Percentiles rank a stretch among this genome's conserved stretches.
Evolutionary conservation across 345 rosid genomes (phyloP).

Genomic region (Passiflora organensis): DNA sequence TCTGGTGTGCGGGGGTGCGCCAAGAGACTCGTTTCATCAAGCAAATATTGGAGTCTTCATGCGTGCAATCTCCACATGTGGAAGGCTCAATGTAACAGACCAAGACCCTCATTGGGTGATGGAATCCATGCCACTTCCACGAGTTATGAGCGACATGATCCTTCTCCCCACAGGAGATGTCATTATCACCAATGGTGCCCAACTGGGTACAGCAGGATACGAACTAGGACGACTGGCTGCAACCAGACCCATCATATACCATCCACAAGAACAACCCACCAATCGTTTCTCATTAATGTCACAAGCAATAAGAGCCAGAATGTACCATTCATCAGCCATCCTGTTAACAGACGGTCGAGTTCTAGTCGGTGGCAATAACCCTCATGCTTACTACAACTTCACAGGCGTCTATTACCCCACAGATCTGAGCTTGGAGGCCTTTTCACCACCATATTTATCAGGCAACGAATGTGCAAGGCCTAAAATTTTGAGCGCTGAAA

Average conservation of each 20-base stretch:
- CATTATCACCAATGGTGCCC: constrained; percentile 62
- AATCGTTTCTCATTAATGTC: constrained; percentile 50
- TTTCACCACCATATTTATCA: constrained; percentile 59
- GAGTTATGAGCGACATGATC: constrained; percentile 90
- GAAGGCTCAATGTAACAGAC: constrained; percentile 45
- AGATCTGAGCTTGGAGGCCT: constrained; percentile 71
- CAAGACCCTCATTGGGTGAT: constrained; percentile 53
- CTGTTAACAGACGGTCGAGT: constrained; percentile 60
- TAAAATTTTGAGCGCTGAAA: constrained; percentile 20
- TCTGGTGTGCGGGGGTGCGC: constrained; percentile 84
- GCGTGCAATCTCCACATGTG: constrained; percentile 57
- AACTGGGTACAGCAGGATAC: constrained; percentile 72
- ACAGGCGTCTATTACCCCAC: constrained; percentile 59
- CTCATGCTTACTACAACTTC: constrained; percentile 60
- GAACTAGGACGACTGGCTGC: constrained; percentile 41
- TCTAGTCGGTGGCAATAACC: constrained; percentile 79
- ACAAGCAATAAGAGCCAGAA: constrained; percentile 41
- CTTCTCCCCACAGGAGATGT: constrained; percentile 67
- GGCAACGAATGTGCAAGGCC: constrained; percentile 35
- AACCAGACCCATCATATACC: constrained; percentile 56
- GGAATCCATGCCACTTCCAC: constrained; percentile 68
- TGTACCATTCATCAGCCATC: constrained; percentile 78
- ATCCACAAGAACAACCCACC: constrained; percentile 10
- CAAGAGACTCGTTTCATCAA: constrained; percentile 29
- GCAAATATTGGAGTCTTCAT: constrained; percentile 24